Percentiles rank a stretch among this genome's conserved stretches.
Conservation (phyloP, 2,329 filamentous ascomycete species). For the Cercospora sp. region DNA sequence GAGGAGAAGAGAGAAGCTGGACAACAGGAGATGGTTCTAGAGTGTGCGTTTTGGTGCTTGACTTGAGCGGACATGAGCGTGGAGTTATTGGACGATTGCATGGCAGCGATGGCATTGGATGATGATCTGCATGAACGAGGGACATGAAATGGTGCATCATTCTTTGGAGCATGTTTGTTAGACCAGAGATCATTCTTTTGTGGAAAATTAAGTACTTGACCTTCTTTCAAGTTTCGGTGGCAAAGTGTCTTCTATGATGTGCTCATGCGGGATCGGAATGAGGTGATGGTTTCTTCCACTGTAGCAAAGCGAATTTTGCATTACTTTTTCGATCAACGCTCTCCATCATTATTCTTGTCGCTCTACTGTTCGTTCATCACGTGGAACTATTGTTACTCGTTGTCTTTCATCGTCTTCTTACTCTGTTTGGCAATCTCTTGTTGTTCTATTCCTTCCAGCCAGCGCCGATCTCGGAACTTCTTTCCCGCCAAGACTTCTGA, state of each 20-base stretch:
- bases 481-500: not conserved
- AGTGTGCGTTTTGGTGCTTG: not conserved
- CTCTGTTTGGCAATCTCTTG: not conserved
- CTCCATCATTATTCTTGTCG: not conserved
- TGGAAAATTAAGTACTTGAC: not conserved
- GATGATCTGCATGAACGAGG: not conserved
- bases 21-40: conserved; percentile 48
- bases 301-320: not conserved
- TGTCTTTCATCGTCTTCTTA: not conserved
- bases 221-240: not conserved
- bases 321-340: not conserved
- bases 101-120: not conserved
- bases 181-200: not conserved
- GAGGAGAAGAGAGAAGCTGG: conserved; percentile 46
- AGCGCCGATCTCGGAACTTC: not conserved
- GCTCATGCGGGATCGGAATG: not conserved
- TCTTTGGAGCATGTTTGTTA: not conserved
- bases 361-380: not conserved
- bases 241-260: not conserved
- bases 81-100: not conserved
- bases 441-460: not conserved
- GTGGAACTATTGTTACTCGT: not conserved
- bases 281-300: not conserved
- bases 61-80: not conserved
- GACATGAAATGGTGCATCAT: not conserved